These are phyloP conservation scores for Lasiosphaeria ovina DNA, from an alignment of 495 filamentous ascomycete species.

Conservation along the genomic window DNA sequence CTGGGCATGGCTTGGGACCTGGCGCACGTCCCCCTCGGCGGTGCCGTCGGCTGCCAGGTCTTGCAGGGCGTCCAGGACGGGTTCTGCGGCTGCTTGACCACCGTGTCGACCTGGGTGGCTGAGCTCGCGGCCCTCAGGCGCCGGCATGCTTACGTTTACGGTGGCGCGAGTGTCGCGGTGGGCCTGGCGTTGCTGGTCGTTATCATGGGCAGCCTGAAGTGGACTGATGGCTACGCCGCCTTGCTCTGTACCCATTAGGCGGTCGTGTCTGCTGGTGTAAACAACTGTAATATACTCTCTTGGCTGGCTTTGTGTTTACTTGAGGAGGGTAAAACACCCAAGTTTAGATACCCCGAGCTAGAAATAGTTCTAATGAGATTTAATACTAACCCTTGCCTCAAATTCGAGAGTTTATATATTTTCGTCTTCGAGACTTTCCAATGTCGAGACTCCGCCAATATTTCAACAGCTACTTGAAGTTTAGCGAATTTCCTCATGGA, in stretches of 20 bases:
- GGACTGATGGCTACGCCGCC: slow-evolving; percentile 63
- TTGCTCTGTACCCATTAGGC: slow-evolving; percentile 42
- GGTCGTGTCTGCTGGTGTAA: too few species aligned
- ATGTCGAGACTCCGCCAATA: too few species aligned
- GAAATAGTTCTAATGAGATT: too few species aligned
- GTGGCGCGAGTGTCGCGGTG: slow-evolving; percentile 58
- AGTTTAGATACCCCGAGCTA: too few species aligned
- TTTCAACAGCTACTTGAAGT: too few species aligned
- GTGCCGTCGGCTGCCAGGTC: slow-evolving; percentile 69
- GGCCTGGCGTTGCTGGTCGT: slow-evolving; percentile 66
- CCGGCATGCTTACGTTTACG: slow-evolving; percentile 75
- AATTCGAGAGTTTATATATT: too few species aligned
- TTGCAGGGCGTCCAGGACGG: slow-evolving; percentile 84
- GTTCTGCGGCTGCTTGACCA: slow-evolving; percentile 87
- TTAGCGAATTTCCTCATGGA: too few species aligned
- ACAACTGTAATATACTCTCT: too few species aligned
- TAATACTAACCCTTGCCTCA: too few species aligned
- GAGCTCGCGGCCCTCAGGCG: slow-evolving; percentile 71
- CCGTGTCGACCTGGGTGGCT: slow-evolving; percentile 87
- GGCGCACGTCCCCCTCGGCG: slow-evolving; percentile 57
- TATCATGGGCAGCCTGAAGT: slow-evolving; percentile 77
- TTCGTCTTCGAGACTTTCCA: too few species aligned
- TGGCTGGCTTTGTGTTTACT: too few species aligned
- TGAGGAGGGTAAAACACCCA: too few species aligned
- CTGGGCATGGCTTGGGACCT: slow-evolving; percentile 69